These are phyloP conservation scores for Rhizopogon parksii DNA, from an alignment of 1,284 basidiomycete species.

Conservation along the genomic window DNA sequence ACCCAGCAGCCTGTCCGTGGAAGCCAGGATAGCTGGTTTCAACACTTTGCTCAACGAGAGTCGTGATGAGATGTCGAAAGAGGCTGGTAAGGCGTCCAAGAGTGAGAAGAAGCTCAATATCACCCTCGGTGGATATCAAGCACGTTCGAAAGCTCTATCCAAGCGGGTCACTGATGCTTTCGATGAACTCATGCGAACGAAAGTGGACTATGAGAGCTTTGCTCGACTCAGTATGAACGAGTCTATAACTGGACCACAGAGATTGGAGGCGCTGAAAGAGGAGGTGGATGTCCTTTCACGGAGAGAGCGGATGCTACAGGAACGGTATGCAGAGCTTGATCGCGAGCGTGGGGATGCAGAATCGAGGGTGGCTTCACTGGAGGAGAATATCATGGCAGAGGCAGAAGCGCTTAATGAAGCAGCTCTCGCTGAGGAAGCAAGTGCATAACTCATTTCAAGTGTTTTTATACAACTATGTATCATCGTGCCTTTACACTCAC, in stretches of 20 bases:
- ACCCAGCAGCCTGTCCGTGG: constrained; percentile 45
- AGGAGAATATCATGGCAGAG: constrained; percentile 74
- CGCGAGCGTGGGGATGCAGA: constrained; percentile 62
- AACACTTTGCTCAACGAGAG: constrained; percentile 53
- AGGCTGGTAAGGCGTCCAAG: constrained; percentile 79
- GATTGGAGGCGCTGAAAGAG: constrained; percentile 70
- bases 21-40: constrained; percentile 64
- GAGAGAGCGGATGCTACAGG: constrained; percentile 72
- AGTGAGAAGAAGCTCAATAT: constrained; percentile 88
- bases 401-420: constrained; percentile 78
- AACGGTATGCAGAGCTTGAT: constrained; percentile 77
- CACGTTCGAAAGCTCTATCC: constrained; percentile 64
- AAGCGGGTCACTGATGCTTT: constrained; percentile 65
- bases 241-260: constrained; percentile 62
- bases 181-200: constrained; percentile 58
- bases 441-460: constrained; percentile 7
- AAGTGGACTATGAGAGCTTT: constrained; percentile 77
- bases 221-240: constrained; percentile 67
- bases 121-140: constrained; percentile 86
- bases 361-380: constrained; percentile 53
- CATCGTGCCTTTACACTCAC: neutral
- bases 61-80: constrained; percentile 74
- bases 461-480: constrained; percentile 9
- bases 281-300: constrained; percentile 78
- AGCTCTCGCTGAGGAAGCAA: constrained; percentile 52